A percentile compares a stretch with the other conserved stretches of the same genome.
Conservation (phyloP, 176 grass and related monocot species). For the Oropetium thomaeum region DNA sequence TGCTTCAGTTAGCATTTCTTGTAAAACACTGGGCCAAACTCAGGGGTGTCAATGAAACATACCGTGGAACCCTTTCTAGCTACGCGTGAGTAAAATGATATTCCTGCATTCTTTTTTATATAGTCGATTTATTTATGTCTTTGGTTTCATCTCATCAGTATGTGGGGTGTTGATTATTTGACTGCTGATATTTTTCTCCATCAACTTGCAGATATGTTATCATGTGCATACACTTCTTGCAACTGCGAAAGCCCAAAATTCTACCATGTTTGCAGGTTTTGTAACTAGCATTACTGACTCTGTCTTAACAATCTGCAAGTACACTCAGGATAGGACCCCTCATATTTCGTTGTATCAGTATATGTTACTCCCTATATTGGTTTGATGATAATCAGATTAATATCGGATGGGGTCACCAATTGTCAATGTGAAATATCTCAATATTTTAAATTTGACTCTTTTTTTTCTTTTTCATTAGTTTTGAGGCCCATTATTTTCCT, state of each 20-base stretch:
- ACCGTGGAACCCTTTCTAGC: slow-evolving; percentile 60
- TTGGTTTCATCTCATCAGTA: background rate
- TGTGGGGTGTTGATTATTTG: background rate
- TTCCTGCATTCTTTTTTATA: background rate
- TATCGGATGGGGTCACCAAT: background rate
- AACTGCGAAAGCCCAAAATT: slow-evolving; percentile 55
- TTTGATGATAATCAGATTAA: too few species aligned
- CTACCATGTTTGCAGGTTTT: slow-evolving; percentile 68
- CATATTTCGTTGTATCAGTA: background rate
- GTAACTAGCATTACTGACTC: background rate
- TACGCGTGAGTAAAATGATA: slow-evolving; percentile 44
- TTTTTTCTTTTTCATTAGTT: background rate
- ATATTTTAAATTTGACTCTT: background rate
- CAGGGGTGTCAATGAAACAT: slow-evolving; percentile 56
- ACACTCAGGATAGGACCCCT: background rate
- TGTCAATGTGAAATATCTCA: background rate
- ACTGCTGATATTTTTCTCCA: slow-evolving; percentile 9
- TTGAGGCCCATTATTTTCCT: background rate
- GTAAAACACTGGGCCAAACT: slow-evolving; percentile 69
- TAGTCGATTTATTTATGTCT: background rate
- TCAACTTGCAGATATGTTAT: slow-evolving; percentile 55
- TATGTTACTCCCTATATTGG: background rate
- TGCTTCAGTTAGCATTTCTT: slow-evolving; percentile 61
- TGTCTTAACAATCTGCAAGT: background rate
- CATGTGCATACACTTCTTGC: slow-evolving; percentile 72